These are phyloP conservation scores for Irpex lacteus DNA, from an alignment of 1,284 basidiomycete species.

Conservation along the genomic window DNA sequence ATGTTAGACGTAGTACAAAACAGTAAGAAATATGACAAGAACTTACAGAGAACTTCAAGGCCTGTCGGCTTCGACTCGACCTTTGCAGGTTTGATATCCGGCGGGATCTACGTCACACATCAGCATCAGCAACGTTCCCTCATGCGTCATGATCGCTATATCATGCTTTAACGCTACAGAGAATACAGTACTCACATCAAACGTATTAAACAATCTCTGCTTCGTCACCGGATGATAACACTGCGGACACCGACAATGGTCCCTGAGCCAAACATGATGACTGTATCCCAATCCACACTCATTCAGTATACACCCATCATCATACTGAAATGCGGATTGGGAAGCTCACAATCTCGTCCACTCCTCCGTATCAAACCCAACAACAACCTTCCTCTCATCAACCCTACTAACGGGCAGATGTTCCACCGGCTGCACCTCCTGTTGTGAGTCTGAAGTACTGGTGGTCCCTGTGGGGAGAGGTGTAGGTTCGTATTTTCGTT, in stretches of 20 bases:
- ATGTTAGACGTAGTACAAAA: background rate
- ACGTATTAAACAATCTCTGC: constrained; percentile 86
- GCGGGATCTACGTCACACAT: constrained; percentile 57
- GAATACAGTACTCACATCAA: constrained; percentile 50
- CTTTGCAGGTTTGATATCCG: constrained; percentile 64
- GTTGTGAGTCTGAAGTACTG: background rate
- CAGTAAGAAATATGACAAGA: background rate
- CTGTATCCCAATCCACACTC: constrained; percentile 30
- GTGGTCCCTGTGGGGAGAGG: background rate
- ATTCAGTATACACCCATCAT: background rate
- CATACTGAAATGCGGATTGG: too few relatives aligned
- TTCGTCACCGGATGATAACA: constrained; percentile 92
- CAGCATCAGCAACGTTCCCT: too few relatives aligned
- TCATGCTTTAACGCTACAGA: too few relatives aligned
- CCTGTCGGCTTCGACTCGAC: constrained; percentile 64
- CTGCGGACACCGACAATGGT: constrained; percentile 86
- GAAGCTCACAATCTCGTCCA: constrained; percentile 71
- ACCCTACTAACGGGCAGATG: constrained; percentile 55
- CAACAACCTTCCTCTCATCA: constrained; percentile 56
- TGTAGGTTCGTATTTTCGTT: constrained; percentile 2
- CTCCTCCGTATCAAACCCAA: constrained; percentile 64
- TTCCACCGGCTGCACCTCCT: constrained; percentile 9
- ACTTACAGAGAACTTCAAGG: constrained; percentile 65
- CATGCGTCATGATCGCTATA: too few relatives aligned
- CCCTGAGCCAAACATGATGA: constrained; percentile 72